These are phyloP conservation scores for Gyrodon lividus DNA, from an alignment of 768 basidiomycete species.

Conservation along the genomic window DNA sequence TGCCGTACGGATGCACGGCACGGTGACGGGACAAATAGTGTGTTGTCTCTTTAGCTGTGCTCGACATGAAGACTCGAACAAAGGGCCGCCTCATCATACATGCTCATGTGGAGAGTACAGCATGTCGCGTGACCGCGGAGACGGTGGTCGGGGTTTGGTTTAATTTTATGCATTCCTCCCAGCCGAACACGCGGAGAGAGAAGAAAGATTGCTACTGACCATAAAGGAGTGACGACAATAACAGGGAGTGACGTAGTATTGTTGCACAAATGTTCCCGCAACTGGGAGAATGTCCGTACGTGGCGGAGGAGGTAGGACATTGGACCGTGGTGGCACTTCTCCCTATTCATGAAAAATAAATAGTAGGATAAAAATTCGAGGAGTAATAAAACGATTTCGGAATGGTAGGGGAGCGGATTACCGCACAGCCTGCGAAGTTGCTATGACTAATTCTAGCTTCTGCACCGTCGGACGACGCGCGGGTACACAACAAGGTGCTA, in stretches of 20 bases:
- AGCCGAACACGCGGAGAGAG: neutral
- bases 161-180: neutral
- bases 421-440: neutral
- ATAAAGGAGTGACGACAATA: no score
- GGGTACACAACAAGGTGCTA: neutral
- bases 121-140: slow-evolving; percentile 10
- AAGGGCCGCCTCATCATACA: neutral
- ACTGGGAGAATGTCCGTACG: no score
- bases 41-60: neutral
- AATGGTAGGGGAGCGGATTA: no score
- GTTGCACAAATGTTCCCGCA: no score
- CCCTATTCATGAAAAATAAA: no score
- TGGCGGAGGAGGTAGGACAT: no score
- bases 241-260: no score
- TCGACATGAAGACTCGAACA: neutral
- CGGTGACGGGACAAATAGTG: neutral
- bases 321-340: no score
- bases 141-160: neutral
- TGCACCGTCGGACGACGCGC: neutral
- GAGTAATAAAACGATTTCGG: no score
- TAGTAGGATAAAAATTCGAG: no score
- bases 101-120: slow-evolving; percentile 1
- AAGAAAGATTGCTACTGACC: neutral
- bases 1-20: neutral
- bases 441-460: neutral